These are phyloP conservation scores for Epichloe bromicola DNA, from an alignment of 2,329 filamentous ascomycete genomes.

Conservation along the genomic window DNA sequence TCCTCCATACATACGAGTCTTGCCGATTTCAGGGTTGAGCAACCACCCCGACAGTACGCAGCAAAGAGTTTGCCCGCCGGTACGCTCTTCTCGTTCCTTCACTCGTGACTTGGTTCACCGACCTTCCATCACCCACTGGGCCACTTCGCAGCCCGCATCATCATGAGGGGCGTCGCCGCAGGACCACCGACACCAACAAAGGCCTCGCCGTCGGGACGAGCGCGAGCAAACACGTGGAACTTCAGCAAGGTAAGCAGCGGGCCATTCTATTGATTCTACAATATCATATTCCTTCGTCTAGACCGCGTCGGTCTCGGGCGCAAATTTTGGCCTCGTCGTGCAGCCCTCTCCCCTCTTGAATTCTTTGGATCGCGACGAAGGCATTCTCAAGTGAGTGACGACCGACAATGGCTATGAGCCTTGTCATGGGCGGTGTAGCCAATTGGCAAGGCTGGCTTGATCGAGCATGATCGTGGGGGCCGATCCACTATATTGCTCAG, in stretches of 20 bases:
- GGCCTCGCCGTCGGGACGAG: conserved; percentile 14
- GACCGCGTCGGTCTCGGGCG: not conserved
- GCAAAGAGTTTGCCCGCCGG: too few relatives aligned
- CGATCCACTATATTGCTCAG: not conserved
- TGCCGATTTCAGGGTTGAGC: too few relatives aligned
- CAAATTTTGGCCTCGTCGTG: not conserved
- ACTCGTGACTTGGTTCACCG: not conserved
- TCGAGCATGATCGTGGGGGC: not conserved
- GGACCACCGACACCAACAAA: conserved; percentile 18
- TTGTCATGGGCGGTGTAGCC: not conserved
- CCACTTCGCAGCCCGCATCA: not conserved
- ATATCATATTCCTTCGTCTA: not conserved
- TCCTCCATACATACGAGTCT: too few relatives aligned
- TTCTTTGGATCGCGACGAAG: not conserved
- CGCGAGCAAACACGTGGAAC: conserved; percentile 26
- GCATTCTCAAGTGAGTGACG: conserved; percentile 1
- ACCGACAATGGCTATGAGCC: not conserved
- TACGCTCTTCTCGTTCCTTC: too few relatives aligned
- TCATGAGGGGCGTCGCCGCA: conserved; percentile 21
- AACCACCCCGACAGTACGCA: too few relatives aligned
- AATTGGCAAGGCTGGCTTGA: not conserved
- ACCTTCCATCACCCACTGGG: not conserved
- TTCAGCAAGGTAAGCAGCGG: conserved; percentile 24
- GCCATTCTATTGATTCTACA: not conserved
- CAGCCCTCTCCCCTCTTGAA: not conserved